Evolutionary conservation across 768 basidiomycete species (phyloP).

Genomic region (Phaeotremella skinneri): DNA sequence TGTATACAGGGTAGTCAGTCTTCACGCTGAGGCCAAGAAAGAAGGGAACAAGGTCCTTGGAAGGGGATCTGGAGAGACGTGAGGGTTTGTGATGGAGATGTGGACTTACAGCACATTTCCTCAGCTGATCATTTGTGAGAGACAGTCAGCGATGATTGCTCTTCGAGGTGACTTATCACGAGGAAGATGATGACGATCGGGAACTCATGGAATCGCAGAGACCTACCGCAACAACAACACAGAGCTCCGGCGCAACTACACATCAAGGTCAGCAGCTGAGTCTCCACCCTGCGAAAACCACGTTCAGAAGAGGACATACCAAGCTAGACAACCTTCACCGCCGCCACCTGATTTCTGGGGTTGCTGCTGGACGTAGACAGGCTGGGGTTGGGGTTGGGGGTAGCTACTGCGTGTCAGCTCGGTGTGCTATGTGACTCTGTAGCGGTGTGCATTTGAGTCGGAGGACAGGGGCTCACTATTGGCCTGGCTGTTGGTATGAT

Average conservation of each 20-base stretch:
- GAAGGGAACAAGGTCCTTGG: too few relatives aligned
- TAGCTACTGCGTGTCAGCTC: conserved; percentile 39
- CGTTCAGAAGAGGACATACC: conserved; percentile 26
- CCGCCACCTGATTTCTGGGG: conserved; percentile 56
- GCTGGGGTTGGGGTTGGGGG: conserved; percentile 71
- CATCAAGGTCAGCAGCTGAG: conserved; percentile 9
- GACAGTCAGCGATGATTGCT: too few relatives aligned
- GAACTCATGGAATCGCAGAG: background rate
- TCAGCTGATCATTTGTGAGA: conserved; percentile 22
- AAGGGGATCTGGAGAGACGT: too few relatives aligned
- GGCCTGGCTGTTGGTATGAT: conserved; percentile 40
- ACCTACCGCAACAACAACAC: conserved; percentile 32
- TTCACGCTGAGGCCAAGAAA: background rate
- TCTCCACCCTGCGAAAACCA: too few relatives aligned
- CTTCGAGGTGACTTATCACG: too few relatives aligned
- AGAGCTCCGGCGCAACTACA: conserved; percentile 22
- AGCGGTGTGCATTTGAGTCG: conserved; percentile 2
- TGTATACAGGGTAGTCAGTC: background rate
- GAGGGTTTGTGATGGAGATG: too few relatives aligned
- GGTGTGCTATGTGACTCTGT: background rate
- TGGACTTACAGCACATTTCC: conserved; percentile 41
- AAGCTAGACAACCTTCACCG: conserved; percentile 65
- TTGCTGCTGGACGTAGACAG: conserved; percentile 65
- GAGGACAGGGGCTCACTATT: conserved; percentile 32
- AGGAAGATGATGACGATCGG: too few relatives aligned